Evolutionary conservation across 352 stramenopile species (phyloP), one percentile per base, ranked within the genome.

Genomic region (Phytophthora syringae): DNA sequence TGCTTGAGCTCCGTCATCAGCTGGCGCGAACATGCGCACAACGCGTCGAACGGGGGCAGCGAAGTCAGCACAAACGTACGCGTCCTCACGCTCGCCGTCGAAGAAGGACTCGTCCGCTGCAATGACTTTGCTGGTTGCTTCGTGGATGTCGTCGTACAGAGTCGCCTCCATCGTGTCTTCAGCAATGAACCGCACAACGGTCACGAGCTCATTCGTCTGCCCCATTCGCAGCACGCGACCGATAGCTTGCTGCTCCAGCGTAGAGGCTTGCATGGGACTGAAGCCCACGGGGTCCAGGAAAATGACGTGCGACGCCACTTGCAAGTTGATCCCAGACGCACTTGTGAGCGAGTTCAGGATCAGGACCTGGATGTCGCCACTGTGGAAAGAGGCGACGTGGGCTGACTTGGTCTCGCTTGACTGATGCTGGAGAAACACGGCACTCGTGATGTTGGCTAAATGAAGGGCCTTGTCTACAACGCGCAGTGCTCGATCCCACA

Each of bases 161-260:
- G 71, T 49, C 6, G 80, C 79, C 56, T 96, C 88, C 30, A 96
- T 74, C 7, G 86, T 91, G 55, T 84, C 72, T 59, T 91, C 78
- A 10, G 84, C 82, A 67, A 93, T 78, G 53, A 95, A 83, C 24
- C 86, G 82, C 45, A 90, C 74, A 25, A 96, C 84, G 37, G 74
- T 78, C 39, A 95, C 86, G 43, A 82, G 39, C 3, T 59, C 53
- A 49, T 94, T 87, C n/a, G 73, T 79, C 66, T 96, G 88, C 7
- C 88, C 88, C 86, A 96, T 96, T 10, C 88, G 80, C 21, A 96
- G 65, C 49, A 94, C 88, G 27, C 88, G 85, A 28, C 88, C 88
- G 57, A 95, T 91, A 16, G 88, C 88, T 37, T 96, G 88, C 52
- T 89, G 76, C 70, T 95, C 88, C 24, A 95, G 66, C 15, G 86